Evolutionary conservation across 1,284 basidiomycete species (phyloP).

Genomic region (Papiliotrema fonsecae): DNA sequence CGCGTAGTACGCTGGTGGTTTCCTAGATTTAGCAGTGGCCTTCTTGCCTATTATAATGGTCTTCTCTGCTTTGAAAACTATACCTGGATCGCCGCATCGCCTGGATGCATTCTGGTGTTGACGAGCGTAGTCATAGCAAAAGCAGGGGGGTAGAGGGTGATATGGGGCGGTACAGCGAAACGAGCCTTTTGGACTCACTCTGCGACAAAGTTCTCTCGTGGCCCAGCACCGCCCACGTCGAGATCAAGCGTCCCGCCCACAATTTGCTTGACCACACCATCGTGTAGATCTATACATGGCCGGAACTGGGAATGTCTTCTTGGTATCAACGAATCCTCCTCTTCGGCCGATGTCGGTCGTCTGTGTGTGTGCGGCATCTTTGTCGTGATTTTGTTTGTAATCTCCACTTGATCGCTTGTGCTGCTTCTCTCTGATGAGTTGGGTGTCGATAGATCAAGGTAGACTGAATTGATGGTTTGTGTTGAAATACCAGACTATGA

Average conservation of each 20-base stretch:
- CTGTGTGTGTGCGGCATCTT: no score
- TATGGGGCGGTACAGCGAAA: no score
- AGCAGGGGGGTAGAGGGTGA: neutral
- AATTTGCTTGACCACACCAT: constrained; percentile 95
- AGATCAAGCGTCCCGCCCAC: constrained; percentile 80
- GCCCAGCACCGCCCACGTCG: constrained; percentile 2
- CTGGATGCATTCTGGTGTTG: no score
- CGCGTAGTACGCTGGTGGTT: constrained; percentile 77
- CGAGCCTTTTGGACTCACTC: no score
- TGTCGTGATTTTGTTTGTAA: neutral
- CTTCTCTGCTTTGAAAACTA: no score
- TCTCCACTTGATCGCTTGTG: no score
- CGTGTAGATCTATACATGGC: constrained; percentile 96
- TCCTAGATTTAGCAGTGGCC: constrained; percentile 51
- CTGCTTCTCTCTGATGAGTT: no score
- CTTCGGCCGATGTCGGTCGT: neutral
- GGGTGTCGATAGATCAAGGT: no score
- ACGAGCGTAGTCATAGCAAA: neutral
- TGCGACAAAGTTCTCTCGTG: constrained; percentile 72
- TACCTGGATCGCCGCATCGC: no score
- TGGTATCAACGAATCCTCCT: neutral
- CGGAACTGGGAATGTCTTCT: constrained; percentile 58
- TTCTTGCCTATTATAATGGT: neutral
- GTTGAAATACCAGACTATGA: no score
- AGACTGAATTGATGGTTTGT: no score